Base-by-base conservation (phyloP, 2,329 filamentous ascomycete genomes). In the Cladosporium sp. region DNA sequence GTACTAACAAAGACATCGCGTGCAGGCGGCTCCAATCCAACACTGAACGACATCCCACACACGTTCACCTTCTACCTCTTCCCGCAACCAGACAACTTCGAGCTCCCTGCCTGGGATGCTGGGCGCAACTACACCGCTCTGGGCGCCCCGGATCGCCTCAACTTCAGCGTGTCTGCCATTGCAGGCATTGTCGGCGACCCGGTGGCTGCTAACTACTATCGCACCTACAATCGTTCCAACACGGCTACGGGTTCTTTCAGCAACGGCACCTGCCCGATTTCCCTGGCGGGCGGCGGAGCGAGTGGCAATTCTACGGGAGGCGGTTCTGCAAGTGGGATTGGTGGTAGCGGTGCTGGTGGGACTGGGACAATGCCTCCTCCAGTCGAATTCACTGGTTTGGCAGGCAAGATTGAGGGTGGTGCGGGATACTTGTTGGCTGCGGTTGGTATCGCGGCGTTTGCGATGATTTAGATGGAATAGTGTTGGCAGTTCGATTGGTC, bases 21-120 rank as follows among this genome's bases (percentile, higher is more conserved):
- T 8, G 4, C 50, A 54, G 51, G 51, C 37, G 51, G 39, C 39
- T 54, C 51, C 4, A 55, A 57, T 47, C 68, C 68, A 2, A 63
- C 63, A 3, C 36, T 61, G 13, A 64, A 66, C 44, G 67, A 69
- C 52, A 65, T 66, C 17, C 37, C 66, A 4, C 67, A 70, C 56
- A 63, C 60, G 13, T 70, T 69, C 61, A 60, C 61, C 36, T 66
- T 69, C 61, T 70, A 68, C 58, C 64, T 70, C 25, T 70, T 70
- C 60, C 28, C 54, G 15, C 67, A 70, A 50, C 63, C 65, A 2
- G 53, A 61, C 37, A 59, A 61, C 20, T 68, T 64, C 56, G 53
- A 47, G 13, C 59, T 64, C 7, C 63, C 64, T 12, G 44, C 61
- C 2, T 64, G 56, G 34, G 61, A 65, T 22, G 59, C 60, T 12